Evolutionary conservation across 768 basidiomycete genomes (phyloP), one percentile per base, ranked within the genome.

Genomic region (Tremella fuciformis): DNA sequence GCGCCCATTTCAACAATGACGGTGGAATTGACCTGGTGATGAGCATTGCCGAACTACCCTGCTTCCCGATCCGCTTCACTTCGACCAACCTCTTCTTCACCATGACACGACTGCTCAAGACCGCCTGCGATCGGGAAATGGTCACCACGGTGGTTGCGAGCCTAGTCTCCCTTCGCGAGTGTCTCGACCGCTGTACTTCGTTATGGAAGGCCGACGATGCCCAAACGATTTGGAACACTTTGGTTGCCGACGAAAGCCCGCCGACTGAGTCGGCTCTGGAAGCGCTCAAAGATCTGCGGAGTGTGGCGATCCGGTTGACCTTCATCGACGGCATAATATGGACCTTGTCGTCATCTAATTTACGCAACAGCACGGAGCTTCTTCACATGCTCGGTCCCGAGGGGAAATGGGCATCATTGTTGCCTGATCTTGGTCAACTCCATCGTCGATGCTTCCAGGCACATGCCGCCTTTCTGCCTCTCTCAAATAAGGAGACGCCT

Each of bases 401-500:
- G 88, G 67, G 85, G 84, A 3, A 77, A 96, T 48, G 86, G 87
- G 81, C 82, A 21, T 80, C 84, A 60, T 83, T 90, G 24, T 78
- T 98, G 22, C 77, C 78, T 3, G 83, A 88, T 61, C 80, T 97
- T 24, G 94, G 92, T 2, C 77, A 83, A 46, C 79, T 97, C 6
- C 91, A 96, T 73, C 84, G 89, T 15, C 84, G 86, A 1, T 86
- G 84, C 60, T 83, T 90, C 6, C 90, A 89, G 88, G 90, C 94
- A 78, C 91, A 89, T 65, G 87, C 90, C 40, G 78, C 85, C 16
- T 81, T 96, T 50, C 88, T 87, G 22, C 22, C 42, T 4, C 22
- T 22, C 42, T 46, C 42, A 15, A 18, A n/a, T 8, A 46, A 46
- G 42, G 42, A 22, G 64, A 79, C 81, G 16, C 83, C 82, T 22